Evolutionary conservation across 345 rosid genomes (phyloP).

Genomic region (Populus pruinosa): DNA sequence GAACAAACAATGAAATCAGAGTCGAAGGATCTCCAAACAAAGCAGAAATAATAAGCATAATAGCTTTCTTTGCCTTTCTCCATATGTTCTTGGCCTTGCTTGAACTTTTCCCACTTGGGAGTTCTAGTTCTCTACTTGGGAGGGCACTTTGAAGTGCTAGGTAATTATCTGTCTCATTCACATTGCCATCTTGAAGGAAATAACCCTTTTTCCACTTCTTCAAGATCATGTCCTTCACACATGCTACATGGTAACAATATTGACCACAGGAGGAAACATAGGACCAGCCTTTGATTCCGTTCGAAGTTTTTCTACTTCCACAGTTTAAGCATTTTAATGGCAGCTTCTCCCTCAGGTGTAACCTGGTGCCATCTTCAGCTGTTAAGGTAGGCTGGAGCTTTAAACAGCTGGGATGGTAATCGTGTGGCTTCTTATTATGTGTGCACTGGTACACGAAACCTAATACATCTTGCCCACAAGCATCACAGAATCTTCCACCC

Average conservation of each 20-base stretch:
- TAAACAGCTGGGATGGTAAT: slow-evolving; percentile 1
- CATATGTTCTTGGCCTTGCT: neutral
- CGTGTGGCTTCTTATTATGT: neutral
- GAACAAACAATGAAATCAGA: neutral
- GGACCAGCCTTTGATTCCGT: slow-evolving; percentile 4
- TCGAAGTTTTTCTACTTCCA: neutral
- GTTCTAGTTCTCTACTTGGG: neutral
- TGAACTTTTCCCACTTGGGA: neutral
- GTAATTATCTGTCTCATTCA: neutral
- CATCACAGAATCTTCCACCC: slow-evolving; percentile 3
- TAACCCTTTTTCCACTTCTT: neutral
- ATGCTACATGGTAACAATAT: slow-evolving; percentile 12
- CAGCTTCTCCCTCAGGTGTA: neutral
- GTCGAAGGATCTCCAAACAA: slow-evolving; percentile 3
- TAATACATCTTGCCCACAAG: slow-evolving; percentile 1
- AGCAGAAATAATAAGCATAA: neutral
- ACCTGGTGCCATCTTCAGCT: neutral
- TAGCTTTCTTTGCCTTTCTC: neutral
- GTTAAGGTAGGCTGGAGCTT: neutral
- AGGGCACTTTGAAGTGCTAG: neutral
- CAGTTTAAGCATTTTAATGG: slow-evolving; percentile 3
- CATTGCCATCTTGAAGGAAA: neutral
- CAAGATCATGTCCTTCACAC: neutral
- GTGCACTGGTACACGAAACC: slow-evolving; percentile 13
- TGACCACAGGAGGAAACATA: neutral